These are phyloP conservation scores for Fusarium oligoseptatum DNA, from an alignment of 2,329 filamentous ascomycete genomes.

Conservation along the genomic window DNA sequence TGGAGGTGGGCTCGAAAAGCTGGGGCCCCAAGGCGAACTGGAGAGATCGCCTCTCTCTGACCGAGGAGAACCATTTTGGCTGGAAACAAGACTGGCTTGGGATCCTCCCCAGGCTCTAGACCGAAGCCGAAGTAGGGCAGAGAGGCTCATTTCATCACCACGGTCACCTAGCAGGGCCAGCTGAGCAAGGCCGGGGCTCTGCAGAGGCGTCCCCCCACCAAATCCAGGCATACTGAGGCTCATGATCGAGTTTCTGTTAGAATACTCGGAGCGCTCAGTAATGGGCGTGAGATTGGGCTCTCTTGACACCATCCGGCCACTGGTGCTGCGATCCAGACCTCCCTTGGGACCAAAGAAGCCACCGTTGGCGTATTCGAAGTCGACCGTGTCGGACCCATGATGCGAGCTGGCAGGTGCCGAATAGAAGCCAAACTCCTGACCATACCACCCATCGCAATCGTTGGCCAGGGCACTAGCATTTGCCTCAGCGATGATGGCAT, in stretches of 20 bases:
- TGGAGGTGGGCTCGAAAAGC: slow-evolving; percentile 40
- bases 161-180: slow-evolving; percentile 74
- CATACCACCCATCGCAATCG: slow-evolving; percentile 94
- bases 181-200: slow-evolving; percentile 82
- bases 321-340: slow-evolving; percentile 74
- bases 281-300: slow-evolving; percentile 97
- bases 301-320: slow-evolving; percentile 79
- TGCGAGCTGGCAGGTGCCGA: slow-evolving; percentile 67
- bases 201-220: slow-evolving; percentile 62
- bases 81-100: slow-evolving; percentile 76
- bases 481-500: slow-evolving; percentile 92
- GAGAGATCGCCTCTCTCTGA: slow-evolving; percentile 64
- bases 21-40: slow-evolving; percentile 56
- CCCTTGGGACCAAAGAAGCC: slow-evolving; percentile 89
- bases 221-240: slow-evolving; percentile 66
- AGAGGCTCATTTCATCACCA: slow-evolving; percentile 77
- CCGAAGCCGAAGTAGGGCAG: slow-evolving; percentile 78
- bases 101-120: slow-evolving; percentile 86
- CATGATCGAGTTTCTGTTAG: slow-evolving; percentile 91
- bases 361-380: slow-evolving; percentile 78
- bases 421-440: slow-evolving; percentile 97
- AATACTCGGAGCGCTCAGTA: slow-evolving; percentile 95
- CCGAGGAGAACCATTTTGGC: slow-evolving; percentile 64
- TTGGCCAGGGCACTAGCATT: slow-evolving; percentile 94
- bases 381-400: slow-evolving; percentile 58